These are phyloP conservation scores for Elsinoe batatas DNA, from an alignment of 2,329 filamentous ascomycete species.

Conservation along the genomic window DNA sequence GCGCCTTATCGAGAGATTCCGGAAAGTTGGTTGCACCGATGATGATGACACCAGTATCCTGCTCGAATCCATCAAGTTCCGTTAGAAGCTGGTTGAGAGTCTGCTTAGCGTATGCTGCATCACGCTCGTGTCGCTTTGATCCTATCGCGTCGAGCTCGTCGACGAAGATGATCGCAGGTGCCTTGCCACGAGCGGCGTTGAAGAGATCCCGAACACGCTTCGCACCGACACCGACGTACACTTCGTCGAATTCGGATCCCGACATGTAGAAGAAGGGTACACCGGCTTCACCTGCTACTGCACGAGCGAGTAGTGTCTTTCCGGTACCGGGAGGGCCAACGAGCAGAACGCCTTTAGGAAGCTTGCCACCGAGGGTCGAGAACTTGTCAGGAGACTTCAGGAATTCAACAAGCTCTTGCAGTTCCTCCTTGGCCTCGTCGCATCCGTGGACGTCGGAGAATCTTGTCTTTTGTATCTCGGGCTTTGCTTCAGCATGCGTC, in stretches of 20 bases:
- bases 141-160: conserved; percentile 93
- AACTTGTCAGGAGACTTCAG: conserved; percentile 88
- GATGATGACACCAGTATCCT: conserved; percentile 89
- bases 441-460: conserved; percentile 95
- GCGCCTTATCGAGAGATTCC: conserved; percentile 83
- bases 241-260: conserved; percentile 92
- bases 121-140: conserved; percentile 81
- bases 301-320: conserved; percentile 90
- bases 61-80: conserved; percentile 92
- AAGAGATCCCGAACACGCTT: conserved; percentile 96
- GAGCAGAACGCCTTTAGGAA: conserved; percentile 91
- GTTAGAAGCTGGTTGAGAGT: conserved; percentile 95
- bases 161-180: conserved; percentile 89
- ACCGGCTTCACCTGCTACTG: conserved; percentile 90
- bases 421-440: conserved; percentile 95
- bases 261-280: conserved; percentile 99
- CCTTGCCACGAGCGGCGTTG: conserved; percentile 68
- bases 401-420: conserved; percentile 95
- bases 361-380: conserved; percentile 85
- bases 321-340: conserved; percentile 94
- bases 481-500: conserved; percentile 74
- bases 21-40: conserved; percentile 95
- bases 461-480: conserved; percentile 81
- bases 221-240: conserved; percentile 93
- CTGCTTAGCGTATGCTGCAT: conserved; percentile 92